Evolutionary conservation across 306 rosid genomes (phyloP).

Genomic region (Quercus wislizeni): DNA sequence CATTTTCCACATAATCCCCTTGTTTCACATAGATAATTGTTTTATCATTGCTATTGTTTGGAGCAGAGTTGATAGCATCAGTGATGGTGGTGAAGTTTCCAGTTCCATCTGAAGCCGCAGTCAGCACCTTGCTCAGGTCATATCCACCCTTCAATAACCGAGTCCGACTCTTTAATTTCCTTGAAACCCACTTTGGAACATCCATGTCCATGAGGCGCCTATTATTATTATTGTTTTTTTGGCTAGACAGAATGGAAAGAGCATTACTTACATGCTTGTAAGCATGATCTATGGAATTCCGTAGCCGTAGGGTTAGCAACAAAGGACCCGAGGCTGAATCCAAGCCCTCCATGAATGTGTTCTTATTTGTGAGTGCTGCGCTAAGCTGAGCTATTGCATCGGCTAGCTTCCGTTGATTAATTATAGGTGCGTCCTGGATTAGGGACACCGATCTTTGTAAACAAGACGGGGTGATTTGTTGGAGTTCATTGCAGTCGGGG

Average conservation of each 20-base stretch:
- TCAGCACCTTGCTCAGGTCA: constrained; percentile 29
- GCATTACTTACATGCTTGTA: constrained; percentile 66
- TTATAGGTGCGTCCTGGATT: constrained; percentile 16
- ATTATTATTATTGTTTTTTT: constrained; percentile 26
- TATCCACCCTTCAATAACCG: constrained; percentile 38
- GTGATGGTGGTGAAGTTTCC: constrained; percentile 64
- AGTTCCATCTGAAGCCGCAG: constrained; percentile 67
- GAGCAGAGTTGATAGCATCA: constrained; percentile 61
- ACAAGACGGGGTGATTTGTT: constrained; percentile 51
- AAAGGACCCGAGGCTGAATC: constrained; percentile 65
- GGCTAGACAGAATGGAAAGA: constrained; percentile 50
- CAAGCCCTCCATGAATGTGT: constrained; percentile 78
- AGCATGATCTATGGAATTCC: constrained; percentile 38
- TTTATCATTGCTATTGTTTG: constrained; percentile 58
- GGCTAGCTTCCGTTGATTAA: constrained; percentile 19
- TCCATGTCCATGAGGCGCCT: constrained; percentile 37
- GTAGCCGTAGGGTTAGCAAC: constrained; percentile 35
- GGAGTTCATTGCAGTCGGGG: constrained; percentile 71
- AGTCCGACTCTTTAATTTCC: no score
- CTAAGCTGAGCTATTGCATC: constrained; percentile 69
- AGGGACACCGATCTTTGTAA: constrained; percentile 46
- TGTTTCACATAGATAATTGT: constrained; percentile 50
- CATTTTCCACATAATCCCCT: constrained; percentile 68
- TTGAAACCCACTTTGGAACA: neutral
- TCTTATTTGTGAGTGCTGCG: constrained; percentile 81